Conservation (phyloP, 305 asterid genomes). For the Caryopteris hybrid region DNA sequence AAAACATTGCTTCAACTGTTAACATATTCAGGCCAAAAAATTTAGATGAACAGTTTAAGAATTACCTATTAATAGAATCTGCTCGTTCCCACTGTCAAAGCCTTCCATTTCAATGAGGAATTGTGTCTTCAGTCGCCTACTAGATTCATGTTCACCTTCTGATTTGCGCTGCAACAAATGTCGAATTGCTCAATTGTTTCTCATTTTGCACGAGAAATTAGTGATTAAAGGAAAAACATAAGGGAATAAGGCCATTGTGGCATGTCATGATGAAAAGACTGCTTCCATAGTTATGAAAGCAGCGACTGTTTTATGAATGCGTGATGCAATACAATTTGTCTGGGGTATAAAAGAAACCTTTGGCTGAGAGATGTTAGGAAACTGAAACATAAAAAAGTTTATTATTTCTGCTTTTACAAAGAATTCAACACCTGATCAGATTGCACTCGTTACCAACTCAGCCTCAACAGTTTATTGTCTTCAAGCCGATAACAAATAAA, state of each 20-base stretch:
- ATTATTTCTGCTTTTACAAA: not conserved
- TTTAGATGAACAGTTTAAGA: conserved; percentile 14
- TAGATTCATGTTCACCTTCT: conserved; percentile 98
- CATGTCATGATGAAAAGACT: conserved; percentile 3
- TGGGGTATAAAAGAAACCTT: not conserved
- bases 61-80: conserved; percentile 88
- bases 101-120: conserved; percentile 99
- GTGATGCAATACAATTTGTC: not conserved
- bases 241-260: not conserved
- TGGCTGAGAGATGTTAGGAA: not conserved
- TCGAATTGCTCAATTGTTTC: conserved; percentile 12
- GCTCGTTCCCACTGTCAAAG: conserved; percentile 84
- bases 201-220: conserved; percentile 6
- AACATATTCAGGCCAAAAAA: conserved; percentile 4
- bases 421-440: not conserved
- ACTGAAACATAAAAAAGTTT: not conserved
- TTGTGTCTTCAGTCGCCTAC: conserved; percentile 96
- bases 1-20: not conserved
- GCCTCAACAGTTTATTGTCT: not conserved
- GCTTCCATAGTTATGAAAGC: not conserved
- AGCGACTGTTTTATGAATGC: not conserved
- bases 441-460: not conserved
- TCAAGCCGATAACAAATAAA: not conserved
- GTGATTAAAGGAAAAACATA: conserved; percentile 3
- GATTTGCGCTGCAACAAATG: conserved; percentile 84